These are phyloP conservation scores for Bipolaris sorokiniana DNA, from an alignment of 2,329 filamentous ascomycete genomes.

Conservation along the genomic window DNA sequence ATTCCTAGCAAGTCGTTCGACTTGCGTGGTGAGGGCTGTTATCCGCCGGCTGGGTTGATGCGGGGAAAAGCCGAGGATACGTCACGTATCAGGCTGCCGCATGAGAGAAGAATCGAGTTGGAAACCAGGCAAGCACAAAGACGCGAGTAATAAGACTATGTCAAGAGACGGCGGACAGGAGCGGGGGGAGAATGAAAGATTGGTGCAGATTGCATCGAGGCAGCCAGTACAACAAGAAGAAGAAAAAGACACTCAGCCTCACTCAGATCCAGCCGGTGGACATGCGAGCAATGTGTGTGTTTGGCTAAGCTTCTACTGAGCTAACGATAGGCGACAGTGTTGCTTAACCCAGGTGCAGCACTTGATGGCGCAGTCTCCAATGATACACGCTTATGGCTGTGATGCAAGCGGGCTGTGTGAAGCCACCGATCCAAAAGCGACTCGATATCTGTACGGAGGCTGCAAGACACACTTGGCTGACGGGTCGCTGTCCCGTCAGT, in stretches of 20 bases:
- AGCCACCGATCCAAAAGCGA: slow-evolving; percentile 9
- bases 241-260: slow-evolving; percentile 20
- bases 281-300: slow-evolving; percentile 10
- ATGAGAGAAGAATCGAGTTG: neutral
- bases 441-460: slow-evolving; percentile 2
- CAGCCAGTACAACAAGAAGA: neutral
- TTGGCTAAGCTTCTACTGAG: slow-evolving; percentile 20
- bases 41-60: neutral
- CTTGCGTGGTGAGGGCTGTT: neutral
- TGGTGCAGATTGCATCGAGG: slow-evolving; percentile 5
- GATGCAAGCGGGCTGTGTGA: slow-evolving; percentile 29
- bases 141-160: neutral
- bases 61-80: neutral
- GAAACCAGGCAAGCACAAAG: slow-evolving; percentile 1
- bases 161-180: neutral
- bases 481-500: slow-evolving; percentile 14
- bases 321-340: slow-evolving; percentile 18
- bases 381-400: slow-evolving; percentile 25
- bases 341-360: slow-evolving; percentile 27
- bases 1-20: neutral
- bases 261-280: slow-evolving; percentile 12
- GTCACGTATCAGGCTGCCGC: neutral
- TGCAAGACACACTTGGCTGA: slow-evolving; percentile 22
- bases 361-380: slow-evolving; percentile 22
- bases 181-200: slow-evolving; percentile 15